Conservation (phyloP, 1,284 basidiomycete genomes). For the Vanrija sp. region DNA sequence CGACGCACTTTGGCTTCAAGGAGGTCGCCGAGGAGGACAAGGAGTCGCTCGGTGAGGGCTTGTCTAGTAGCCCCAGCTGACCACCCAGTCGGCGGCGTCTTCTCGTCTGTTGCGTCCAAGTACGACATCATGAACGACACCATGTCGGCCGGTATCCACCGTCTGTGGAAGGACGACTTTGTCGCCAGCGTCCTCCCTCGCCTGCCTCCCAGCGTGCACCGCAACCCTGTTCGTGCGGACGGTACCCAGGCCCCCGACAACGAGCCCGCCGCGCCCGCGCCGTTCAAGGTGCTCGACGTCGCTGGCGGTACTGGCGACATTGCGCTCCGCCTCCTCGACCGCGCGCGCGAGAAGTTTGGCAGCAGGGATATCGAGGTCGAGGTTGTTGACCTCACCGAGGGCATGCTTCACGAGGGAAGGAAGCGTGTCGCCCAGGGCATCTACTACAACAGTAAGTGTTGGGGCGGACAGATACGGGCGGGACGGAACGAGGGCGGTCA, state of each 20-base stretch:
- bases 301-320: slow-evolving; percentile 99
- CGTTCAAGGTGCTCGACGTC: slow-evolving; percentile 80
- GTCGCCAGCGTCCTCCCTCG: slow-evolving; percentile 73
- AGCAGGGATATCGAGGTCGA: slow-evolving; percentile 85
- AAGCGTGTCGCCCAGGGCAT: slow-evolving; percentile 90
- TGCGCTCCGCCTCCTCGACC: slow-evolving; percentile 87
- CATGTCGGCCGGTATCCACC: slow-evolving; percentile 91
- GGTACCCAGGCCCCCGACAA: slow-evolving; percentile 50
- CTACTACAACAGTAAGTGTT: slow-evolving; percentile 84
- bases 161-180: slow-evolving; percentile 95
- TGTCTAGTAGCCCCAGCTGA: neutral
- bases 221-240: slow-evolving; percentile 21
- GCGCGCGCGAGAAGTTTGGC: slow-evolving; percentile 80
- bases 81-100: slow-evolving; percentile 75
- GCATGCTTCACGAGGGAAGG: slow-evolving; percentile 92
- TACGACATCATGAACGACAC: slow-evolving; percentile 99
- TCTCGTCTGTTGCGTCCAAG: slow-evolving; percentile 90
- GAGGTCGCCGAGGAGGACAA: slow-evolving; percentile 74
- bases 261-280: slow-evolving; percentile 34
- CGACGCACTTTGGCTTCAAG: slow-evolving; percentile 89
- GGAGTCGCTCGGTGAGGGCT: slow-evolving; percentile 53
- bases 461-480: neutral
- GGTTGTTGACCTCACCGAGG: slow-evolving; percentile 89
- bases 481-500: no score
- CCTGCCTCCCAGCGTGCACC: slow-evolving; percentile 41